Percentiles rank a stretch among this genome's conserved stretches.
phyloP scores from a whole-genome alignment of 2,329 filamentous ascomycete species.

The Aspergillus calidoustus region DNA sequence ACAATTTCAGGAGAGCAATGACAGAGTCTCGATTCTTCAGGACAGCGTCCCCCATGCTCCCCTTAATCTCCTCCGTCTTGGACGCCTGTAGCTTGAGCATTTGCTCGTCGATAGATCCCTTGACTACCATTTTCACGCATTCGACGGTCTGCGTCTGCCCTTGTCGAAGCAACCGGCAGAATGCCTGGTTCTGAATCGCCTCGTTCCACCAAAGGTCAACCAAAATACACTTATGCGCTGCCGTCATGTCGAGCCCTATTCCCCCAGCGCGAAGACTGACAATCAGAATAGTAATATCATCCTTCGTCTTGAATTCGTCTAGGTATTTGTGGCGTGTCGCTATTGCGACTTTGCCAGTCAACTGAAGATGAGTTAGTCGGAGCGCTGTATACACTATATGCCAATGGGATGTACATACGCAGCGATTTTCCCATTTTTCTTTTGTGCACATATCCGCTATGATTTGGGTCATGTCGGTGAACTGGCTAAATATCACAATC shows the following conservation, averaged over 20 bases:
- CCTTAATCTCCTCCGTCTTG: slow-evolving; percentile 49
- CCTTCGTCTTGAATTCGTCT: slow-evolving; percentile 49
- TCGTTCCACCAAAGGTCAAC: slow-evolving; percentile 67
- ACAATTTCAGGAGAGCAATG: slow-evolving; percentile 31
- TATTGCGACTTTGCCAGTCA: slow-evolving; percentile 56
- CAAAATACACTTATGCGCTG: slow-evolving; percentile 62
- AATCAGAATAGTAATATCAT: slow-evolving; percentile 54
- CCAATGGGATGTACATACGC: slow-evolving; percentile 10
- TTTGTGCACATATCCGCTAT: slow-evolving; percentile 54
- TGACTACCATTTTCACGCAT: slow-evolving; percentile 62
- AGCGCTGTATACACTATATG: not conserved
- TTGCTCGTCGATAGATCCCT: slow-evolving; percentile 62
- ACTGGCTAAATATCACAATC: slow-evolving; percentile 66
- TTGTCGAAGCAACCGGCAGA: slow-evolving; percentile 66
- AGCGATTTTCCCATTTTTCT: slow-evolving; percentile 52
- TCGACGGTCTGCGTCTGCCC: slow-evolving; percentile 66
- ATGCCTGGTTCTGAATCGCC: slow-evolving; percentile 61
- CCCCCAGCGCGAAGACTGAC: slow-evolving; percentile 63
- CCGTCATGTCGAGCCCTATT: slow-evolving; percentile 62
- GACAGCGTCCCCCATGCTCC: slow-evolving; percentile 29
- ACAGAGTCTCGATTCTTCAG: slow-evolving; percentile 23
- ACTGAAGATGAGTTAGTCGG: slow-evolving; percentile 29
- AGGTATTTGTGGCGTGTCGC: slow-evolving; percentile 53
- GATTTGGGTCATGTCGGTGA: slow-evolving; percentile 58
- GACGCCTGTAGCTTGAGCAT: slow-evolving; percentile 60